These are phyloP conservation scores for Scenedesmus sp. DNA, from an alignment of 163 green algal species.

Conservation along the genomic window DNA sequence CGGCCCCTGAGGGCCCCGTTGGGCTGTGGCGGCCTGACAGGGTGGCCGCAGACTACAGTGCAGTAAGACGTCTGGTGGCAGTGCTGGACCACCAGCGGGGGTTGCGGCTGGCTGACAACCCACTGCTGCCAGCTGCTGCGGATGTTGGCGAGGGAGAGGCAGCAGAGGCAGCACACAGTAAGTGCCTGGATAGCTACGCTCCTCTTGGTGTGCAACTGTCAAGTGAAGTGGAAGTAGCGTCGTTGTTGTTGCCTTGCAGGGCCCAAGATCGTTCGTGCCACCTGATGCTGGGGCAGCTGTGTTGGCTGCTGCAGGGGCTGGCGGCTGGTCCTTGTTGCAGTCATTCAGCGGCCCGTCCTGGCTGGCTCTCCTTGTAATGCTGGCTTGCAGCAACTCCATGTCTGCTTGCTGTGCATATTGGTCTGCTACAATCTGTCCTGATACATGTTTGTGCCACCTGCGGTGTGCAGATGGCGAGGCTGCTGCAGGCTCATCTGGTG, in stretches of 20 bases:
- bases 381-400: no score
- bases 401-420: no score
- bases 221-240: no score
- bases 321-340: no score
- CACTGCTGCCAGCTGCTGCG: slow-evolving; percentile 65
- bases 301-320: no score
- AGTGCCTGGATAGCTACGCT: neutral
- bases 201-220: neutral
- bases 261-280: no score
- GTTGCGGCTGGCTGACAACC: slow-evolving; percentile 76
- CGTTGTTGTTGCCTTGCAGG: no score
- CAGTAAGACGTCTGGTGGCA: slow-evolving; percentile 66
- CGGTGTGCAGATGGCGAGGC: neutral
- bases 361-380: no score
- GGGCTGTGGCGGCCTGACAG: slow-evolving; percentile 59
- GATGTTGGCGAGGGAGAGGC: neutral
- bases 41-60: slow-evolving; percentile 61
- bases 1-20: slow-evolving; percentile 43
- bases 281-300: no score
- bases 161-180: neutral
- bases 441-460: neutral
- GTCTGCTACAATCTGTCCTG: neutral
- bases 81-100: slow-evolving; percentile 91
- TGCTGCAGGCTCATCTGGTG: no score
- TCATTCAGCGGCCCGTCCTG: no score